phyloP scores from a whole-genome alignment of 371 early-diverging fungal species.

The Mucor saturninus region DNA sequence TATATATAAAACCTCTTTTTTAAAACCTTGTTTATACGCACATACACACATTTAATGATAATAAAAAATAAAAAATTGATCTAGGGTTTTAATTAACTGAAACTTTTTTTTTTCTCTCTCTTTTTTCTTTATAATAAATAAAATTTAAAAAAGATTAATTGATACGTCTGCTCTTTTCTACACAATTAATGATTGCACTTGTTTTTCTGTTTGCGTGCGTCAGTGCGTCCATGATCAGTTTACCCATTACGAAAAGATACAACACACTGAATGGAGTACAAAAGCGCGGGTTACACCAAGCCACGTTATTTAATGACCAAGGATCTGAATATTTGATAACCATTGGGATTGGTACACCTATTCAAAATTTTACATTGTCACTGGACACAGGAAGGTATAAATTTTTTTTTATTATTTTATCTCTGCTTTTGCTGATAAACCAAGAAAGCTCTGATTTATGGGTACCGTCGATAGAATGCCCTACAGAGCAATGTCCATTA shows the following conservation, averaged over 20 bases:
- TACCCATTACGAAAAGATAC: slow-evolving; percentile 9
- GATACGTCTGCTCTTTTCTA: too few species aligned
- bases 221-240: not conserved
- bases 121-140: not conserved
- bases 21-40: not conserved
- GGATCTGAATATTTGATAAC: slow-evolving; percentile 22
- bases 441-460: slow-evolving; percentile 30
- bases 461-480: slow-evolving; percentile 28
- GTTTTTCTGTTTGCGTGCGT: not conserved
- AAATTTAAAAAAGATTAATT: not conserved
- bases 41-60: not conserved
- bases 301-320: slow-evolving; percentile 18
- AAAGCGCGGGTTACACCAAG: slow-evolving; percentile 1
- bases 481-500: slow-evolving; percentile 18
- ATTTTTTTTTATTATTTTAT: not conserved
- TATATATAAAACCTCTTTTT: not conserved
- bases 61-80: not conserved
- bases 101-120: not conserved
- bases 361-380: slow-evolving; percentile 25
- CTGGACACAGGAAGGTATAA: slow-evolving; percentile 29
- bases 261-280: not conserved
- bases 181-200: not conserved
- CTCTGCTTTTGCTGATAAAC: not conserved
- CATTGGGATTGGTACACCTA: slow-evolving; percentile 24
- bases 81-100: slow-evolving; percentile 1